Evolutionary conservation across 768 basidiomycete species (phyloP).

Genomic region (Trametes meyenii): DNA sequence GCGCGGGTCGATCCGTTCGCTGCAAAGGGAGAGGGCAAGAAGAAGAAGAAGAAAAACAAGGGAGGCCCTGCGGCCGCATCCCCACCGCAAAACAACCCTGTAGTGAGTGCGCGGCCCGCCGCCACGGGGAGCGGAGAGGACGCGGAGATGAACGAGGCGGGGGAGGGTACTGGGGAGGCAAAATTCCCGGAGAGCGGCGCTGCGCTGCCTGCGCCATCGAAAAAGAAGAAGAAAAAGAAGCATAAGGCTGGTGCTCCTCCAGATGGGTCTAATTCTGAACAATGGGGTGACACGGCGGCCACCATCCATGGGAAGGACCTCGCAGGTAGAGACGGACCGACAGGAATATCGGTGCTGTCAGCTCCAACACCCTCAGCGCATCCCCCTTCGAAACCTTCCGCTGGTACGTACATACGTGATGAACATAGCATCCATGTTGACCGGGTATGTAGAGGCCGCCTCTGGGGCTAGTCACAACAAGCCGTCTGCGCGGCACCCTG

Average conservation of each 20-base stretch:
- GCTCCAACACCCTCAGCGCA: not conserved
- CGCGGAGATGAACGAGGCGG: not conserved
- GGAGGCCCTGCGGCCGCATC: slow-evolving; percentile 8
- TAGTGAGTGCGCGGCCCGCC: not conserved
- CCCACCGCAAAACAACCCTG: not conserved
- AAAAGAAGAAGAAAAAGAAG: slow-evolving; percentile 33
- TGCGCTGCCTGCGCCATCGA: not conserved
- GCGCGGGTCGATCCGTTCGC: slow-evolving; percentile 60
- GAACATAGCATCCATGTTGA: not conserved
- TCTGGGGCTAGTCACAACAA: not conserved
- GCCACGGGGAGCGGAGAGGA: not conserved
- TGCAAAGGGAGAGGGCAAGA: slow-evolving; percentile 42
- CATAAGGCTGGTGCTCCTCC: slow-evolving; percentile 23
- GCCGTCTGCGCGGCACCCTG: not conserved
- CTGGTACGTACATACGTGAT: not conserved
- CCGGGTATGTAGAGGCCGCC: not conserved
- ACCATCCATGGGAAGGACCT: not conserved
- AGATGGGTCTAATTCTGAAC: slow-evolving; percentile 27
- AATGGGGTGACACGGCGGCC: not conserved
- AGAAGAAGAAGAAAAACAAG: slow-evolving; percentile 37
- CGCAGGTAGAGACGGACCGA: not conserved
- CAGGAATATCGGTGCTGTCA: not conserved
- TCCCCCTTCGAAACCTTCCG: too few species aligned
- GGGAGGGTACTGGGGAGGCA: not conserved
- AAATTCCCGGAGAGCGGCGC: not conserved